Base-by-base conservation (phyloP, 805 yeast species). In the Candida nonsorbophila region DNA sequence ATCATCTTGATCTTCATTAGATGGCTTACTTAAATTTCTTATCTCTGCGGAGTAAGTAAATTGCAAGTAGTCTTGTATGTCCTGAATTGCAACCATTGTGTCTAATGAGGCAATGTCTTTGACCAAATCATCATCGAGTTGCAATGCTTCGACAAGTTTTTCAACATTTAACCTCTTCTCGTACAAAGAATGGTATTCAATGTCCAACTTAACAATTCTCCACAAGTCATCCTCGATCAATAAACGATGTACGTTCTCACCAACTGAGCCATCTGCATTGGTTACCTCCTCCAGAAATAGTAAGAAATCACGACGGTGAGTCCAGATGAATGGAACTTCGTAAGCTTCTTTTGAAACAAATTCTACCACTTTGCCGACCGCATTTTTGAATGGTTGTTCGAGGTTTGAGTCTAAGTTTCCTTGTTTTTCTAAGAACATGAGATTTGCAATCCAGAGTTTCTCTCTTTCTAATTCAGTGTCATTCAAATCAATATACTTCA, bases 301-400 rank as follows among this genome's bases (percentile, higher is more conserved):
- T 12, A 86, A 65, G 50, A 84, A 86, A 55, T 92, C 97, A 58
- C 94, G 84, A 53, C 97, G 83, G 51, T 87, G 95, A 15, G 87
- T 83, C 84, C 95, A 87, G 37, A 92, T 87, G 46, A 87, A 84
- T 7, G 98, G 97, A 4, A 90, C 95, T 52, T 92, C 98, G 40
- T 82, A 69, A 34, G 79, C 70, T 27, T 88, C 94, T 44, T 75
- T 77, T 9, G 87, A 69, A 17, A 92, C 62, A 41, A 77, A 87
- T 48, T 68, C 84, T 46, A 73, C 79, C 25, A 70, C 84, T 55
- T 72, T 77, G 8, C 76, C 74, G 5, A 92, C 84, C 1, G 95
- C 80, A 21, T 66, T 71, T 32, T 67, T 66, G 55, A 86, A 83
- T 12, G 81, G 81, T 10, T 56, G 58, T 47, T 58, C 47, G 55